A percentile compares a stretch with the other conserved stretches of the same genome.
Evolutionary conservation across 768 basidiomycete species (phyloP).

Genomic region (Leccinellum luteum): DNA sequence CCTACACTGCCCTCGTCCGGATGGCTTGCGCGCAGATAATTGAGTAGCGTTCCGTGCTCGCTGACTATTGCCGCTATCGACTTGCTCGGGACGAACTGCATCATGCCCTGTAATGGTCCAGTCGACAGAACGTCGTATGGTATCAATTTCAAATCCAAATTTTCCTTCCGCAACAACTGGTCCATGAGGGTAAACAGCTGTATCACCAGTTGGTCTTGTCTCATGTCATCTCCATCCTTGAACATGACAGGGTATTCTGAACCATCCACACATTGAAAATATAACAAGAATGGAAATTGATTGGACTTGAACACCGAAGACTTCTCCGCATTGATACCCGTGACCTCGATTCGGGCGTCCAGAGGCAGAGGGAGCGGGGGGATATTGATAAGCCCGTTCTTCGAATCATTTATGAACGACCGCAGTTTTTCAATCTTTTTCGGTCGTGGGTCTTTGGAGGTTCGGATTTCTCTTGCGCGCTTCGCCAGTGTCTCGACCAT

Average conservation of each 20-base stretch:
- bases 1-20: conserved; percentile 95
- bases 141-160: conserved; percentile 86
- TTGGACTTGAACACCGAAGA: conserved; percentile 98
- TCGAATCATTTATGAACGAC: conserved; percentile 78
- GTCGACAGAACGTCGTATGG: conserved; percentile 95
- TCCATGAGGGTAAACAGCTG: conserved; percentile 99
- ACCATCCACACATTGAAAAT: conserved; percentile 83
- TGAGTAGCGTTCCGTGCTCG: conserved; percentile 84
- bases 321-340: conserved; percentile 87
- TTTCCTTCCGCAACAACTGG: conserved; percentile 87
- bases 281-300: conserved; percentile 86
- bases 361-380: conserved; percentile 84
- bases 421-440: conserved; percentile 98
- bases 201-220: conserved; percentile 97
- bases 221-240: conserved; percentile 98
- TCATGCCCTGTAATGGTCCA: conserved; percentile 90
- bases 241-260: conserved; percentile 93
- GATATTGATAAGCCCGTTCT: conserved; percentile 79
- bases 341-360: conserved; percentile 81
- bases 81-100: conserved; percentile 93
- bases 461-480: conserved; percentile 82
- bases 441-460: conserved; percentile 88
- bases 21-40: conserved; percentile 81
- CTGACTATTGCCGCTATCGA: conserved; percentile 93
- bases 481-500: conserved; percentile 84